Percentiles rank a stretch among this genome's conserved stretches.
Evolutionary conservation across 106 monocot species (phyloP).

Genomic region (Acorus calamus): DNA sequence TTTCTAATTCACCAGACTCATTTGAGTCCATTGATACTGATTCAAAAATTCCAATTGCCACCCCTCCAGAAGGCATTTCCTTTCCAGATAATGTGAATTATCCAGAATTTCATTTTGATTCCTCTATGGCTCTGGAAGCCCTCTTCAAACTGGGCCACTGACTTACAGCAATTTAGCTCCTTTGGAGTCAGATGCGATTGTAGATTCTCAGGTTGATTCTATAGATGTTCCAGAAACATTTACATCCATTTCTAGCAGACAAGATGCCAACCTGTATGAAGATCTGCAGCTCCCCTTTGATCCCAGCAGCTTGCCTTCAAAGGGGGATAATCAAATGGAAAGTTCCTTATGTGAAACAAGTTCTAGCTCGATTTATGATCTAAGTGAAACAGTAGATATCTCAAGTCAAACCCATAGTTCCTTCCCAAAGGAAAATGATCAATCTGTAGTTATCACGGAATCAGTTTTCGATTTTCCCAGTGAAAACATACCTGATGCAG

Average conservation of each 20-base stretch:
- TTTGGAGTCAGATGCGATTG: slow-evolving; percentile 3
- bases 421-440: neutral
- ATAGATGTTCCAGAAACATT: slow-evolving; percentile 9
- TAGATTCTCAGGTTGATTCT: slow-evolving; percentile 10
- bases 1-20: slow-evolving; percentile 12
- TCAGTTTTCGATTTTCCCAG: slow-evolving; percentile 3
- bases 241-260: slow-evolving; percentile 10
- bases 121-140: slow-evolving; percentile 16
- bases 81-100: slow-evolving; percentile 10
- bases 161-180: slow-evolving; percentile 3
- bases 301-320: too few species aligned
- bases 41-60: slow-evolving; percentile 6
- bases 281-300: slow-evolving; percentile 11
- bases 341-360: slow-evolving; percentile 10
- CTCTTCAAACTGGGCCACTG: slow-evolving; percentile 15
- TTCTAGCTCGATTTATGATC: slow-evolving; percentile 16
- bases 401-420: slow-evolving; percentile 9
- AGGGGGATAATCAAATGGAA: slow-evolving; percentile 14
- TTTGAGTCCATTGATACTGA: slow-evolving; percentile 10
- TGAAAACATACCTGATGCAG: slow-evolving; percentile 15
- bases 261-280: slow-evolving; percentile 17
- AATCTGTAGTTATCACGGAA: slow-evolving; percentile 9
- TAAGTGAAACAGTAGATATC: slow-evolving; percentile 8
- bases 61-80: slow-evolving; percentile 8
- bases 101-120: slow-evolving; percentile 5